These are phyloP conservation scores for Penicillium ochrochloron DNA, from an alignment of 495 filamentous ascomycete species.

Conservation along the genomic window DNA sequence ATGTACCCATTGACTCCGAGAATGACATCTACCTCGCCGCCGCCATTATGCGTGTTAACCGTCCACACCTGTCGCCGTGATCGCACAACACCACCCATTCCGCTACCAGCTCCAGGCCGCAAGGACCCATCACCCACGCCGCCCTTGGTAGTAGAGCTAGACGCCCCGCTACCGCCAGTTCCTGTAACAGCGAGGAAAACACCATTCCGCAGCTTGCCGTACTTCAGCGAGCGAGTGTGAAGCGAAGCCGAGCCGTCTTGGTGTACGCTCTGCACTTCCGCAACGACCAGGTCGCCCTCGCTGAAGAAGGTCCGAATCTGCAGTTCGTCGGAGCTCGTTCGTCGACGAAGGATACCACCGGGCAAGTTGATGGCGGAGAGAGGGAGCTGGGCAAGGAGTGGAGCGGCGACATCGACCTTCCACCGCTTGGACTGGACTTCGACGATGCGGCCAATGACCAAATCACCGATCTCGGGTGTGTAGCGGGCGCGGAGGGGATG, in stretches of 20 bases:
- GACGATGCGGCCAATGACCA: conserved; percentile 91
- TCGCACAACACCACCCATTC: conserved; percentile 72
- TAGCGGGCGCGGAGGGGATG: conserved; percentile 90
- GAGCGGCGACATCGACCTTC: conserved; percentile 89
- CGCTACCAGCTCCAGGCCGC: conserved; percentile 28
- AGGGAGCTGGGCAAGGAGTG: conserved; percentile 79
- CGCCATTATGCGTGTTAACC: conserved; percentile 66
- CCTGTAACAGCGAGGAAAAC: conserved; percentile 82
- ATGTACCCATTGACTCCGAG: conserved; percentile 96
- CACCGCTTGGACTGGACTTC: conserved; percentile 88
- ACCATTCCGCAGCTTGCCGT: conserved; percentile 93
- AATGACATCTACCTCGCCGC: conserved; percentile 81
- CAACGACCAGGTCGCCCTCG: conserved; percentile 87
- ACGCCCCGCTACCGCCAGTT: conserved; percentile 70
- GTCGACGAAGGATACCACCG: conserved; percentile 86
- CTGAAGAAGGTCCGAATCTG: conserved; percentile 92
- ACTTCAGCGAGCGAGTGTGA: conserved; percentile 88
- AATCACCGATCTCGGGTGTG: conserved; percentile 91
- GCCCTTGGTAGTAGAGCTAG: conserved; percentile 40
- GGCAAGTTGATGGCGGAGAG: conserved; percentile 91
- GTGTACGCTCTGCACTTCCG: conserved; percentile 87
- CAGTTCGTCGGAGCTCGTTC: conserved; percentile 92
- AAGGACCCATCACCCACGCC: conserved; percentile 32
- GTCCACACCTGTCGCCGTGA: conserved; percentile 86
- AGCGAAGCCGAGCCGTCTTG: conserved; percentile 79